Percentiles rank a stretch among this genome's conserved stretches.
Evolutionary conservation across 257 asterid genomes (phyloP).

Genomic region (Nicotiana otophora): DNA sequence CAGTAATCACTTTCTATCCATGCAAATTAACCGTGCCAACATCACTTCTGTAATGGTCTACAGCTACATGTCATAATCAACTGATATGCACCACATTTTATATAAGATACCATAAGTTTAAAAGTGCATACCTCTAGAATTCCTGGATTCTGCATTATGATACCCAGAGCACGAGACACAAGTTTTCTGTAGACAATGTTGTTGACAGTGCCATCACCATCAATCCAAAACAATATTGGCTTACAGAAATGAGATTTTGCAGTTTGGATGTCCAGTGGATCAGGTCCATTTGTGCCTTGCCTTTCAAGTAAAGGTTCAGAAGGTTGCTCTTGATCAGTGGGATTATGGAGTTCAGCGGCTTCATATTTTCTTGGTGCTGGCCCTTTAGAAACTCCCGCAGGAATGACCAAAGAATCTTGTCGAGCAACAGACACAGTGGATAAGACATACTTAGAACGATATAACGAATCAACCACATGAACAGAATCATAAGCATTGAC

Average conservation of each 20-base stretch:
- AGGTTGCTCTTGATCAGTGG: conserved; percentile 60
- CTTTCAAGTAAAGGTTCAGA: conserved; percentile 27
- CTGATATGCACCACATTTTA: not conserved
- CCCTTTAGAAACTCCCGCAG: conserved; percentile 19
- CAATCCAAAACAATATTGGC: conserved; percentile 76
- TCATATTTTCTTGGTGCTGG: not conserved
- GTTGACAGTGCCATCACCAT: conserved; percentile 76
- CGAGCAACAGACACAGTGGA: conserved; percentile 24
- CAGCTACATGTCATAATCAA: not conserved
- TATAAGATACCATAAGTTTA: not conserved
- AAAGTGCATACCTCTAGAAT: conserved; percentile 58
- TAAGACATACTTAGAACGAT: conserved; percentile 71
- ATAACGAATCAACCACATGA: conserved; percentile 59
- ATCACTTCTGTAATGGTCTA: not conserved
- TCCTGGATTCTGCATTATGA: conserved; percentile 87
- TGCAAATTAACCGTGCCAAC: too few species aligned
- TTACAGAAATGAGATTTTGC: conserved; percentile 30
- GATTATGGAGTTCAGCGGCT: conserved; percentile 37
- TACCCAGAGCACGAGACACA: conserved; percentile 57
- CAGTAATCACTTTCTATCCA: not conserved
- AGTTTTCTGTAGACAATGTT: conserved; percentile 72
- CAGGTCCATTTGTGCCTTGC: conserved; percentile 19
- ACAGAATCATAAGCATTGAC: conserved; percentile 64
- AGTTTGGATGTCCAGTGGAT: conserved; percentile 20
- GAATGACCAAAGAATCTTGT: conserved; percentile 26